These are phyloP conservation scores for Pseudocercospora cruenta DNA, from an alignment of 2,329 filamentous ascomycete species.

Conservation along the genomic window DNA sequence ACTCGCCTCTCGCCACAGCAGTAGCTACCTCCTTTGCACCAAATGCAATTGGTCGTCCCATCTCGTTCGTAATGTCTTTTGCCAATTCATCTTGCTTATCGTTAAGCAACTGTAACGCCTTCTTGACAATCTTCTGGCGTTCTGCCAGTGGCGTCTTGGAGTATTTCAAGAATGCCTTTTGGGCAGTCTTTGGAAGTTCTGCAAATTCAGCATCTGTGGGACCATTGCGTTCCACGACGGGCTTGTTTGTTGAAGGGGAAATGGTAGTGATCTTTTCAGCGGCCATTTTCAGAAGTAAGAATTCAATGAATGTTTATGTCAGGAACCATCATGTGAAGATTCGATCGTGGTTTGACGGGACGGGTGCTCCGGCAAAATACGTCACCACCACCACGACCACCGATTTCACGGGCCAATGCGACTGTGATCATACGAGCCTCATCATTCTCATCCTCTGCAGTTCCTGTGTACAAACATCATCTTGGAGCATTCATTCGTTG, in stretches of 20 bases:
- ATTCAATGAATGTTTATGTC: neutral
- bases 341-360: neutral
- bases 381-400: too few relatives aligned
- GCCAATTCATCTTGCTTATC: constrained; percentile 79
- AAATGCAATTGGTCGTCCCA: constrained; percentile 91
- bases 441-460: neutral
- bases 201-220: constrained; percentile 71
- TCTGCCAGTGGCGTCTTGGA: constrained; percentile 73
- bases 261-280: constrained; percentile 72
- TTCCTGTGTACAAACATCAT: neutral
- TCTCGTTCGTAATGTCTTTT: constrained; percentile 86
- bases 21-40: constrained; percentile 82
- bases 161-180: constrained; percentile 76
- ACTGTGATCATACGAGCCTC: neutral
- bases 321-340: constrained; percentile 5
- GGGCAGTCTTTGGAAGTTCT: constrained; percentile 70
- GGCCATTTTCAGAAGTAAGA: constrained; percentile 47
- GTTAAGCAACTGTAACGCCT: constrained; percentile 71
- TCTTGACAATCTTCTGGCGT: constrained; percentile 78
- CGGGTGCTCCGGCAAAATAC: neutral
- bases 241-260: constrained; percentile 85
- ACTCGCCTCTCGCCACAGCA: constrained; percentile 81
- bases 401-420: neutral
- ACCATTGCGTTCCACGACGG: constrained; percentile 78
- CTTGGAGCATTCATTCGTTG: constrained; percentile 4